A percentile compares a stretch with the other conserved stretches of the same genome.
These are phyloP conservation scores for Ambrosia trifida DNA, from an alignment of 129 eudicot species.

Conservation along the genomic window DNA sequence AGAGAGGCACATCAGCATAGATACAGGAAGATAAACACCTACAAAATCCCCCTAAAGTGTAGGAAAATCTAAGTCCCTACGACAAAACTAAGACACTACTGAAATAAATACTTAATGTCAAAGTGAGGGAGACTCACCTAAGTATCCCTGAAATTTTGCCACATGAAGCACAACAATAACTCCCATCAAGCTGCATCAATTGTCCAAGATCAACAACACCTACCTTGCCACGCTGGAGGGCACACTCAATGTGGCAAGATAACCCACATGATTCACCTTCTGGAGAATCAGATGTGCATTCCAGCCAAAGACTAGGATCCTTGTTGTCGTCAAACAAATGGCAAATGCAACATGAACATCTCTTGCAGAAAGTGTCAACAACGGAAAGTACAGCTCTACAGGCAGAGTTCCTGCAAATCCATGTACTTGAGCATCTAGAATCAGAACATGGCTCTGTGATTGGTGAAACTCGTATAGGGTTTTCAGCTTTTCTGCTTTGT, in stretches of 20 bases:
- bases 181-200: slow-evolving; percentile 85
- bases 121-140: slow-evolving; percentile 50
- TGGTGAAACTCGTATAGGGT: slow-evolving; percentile 55
- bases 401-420: slow-evolving; percentile 88
- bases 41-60: too few relatives aligned
- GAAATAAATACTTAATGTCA: neutral
- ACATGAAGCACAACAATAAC: slow-evolving; percentile 91
- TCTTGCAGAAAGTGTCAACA: slow-evolving; percentile 76
- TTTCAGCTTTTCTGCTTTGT: slow-evolving; percentile 70
- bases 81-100: neutral
- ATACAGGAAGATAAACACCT: too few relatives aligned
- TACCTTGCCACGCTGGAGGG: slow-evolving; percentile 60
- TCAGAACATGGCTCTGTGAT: slow-evolving; percentile 40
- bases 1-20: too few relatives aligned
- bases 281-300: slow-evolving; percentile 74
- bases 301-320: slow-evolving; percentile 97
- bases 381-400: slow-evolving; percentile 72
- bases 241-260: slow-evolving; percentile 96
- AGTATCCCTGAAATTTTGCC: slow-evolving; percentile 93
- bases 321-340: slow-evolving; percentile 90
- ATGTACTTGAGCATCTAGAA: slow-evolving; percentile 43
- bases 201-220: slow-evolving; percentile 88
- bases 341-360: slow-evolving; percentile 97
- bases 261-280: slow-evolving; percentile 65
- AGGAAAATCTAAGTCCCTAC: neutral